Evolutionary conservation across 1,139 yeast genomes (phyloP).

Genomic region (Zygosaccharomyces sapae): DNA sequence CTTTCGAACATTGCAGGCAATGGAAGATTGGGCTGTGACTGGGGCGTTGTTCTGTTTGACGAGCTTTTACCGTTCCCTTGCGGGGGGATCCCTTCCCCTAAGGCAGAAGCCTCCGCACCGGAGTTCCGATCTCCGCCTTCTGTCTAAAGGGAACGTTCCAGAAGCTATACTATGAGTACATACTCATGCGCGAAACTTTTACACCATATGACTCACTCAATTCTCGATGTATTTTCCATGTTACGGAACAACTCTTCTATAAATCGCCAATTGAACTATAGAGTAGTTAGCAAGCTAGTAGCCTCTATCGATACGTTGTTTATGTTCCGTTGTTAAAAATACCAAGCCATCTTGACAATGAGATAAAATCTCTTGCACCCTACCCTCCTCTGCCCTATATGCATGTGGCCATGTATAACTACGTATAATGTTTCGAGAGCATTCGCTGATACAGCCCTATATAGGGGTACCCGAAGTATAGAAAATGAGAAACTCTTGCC

Average conservation of each 20-base stretch:
- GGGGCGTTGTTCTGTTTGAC: not conserved
- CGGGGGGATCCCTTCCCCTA: not conserved
- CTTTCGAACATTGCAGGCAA: not conserved
- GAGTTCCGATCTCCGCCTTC: too few relatives aligned
- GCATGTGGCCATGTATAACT: not conserved
- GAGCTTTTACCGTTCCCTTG: not conserved
- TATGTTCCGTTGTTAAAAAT: not conserved
- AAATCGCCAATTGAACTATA: too few relatives aligned
- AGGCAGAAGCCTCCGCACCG: too few relatives aligned
- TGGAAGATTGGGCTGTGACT: not conserved
- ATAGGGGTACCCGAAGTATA: not conserved
- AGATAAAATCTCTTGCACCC: too few relatives aligned
- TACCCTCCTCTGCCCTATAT: not conserved
- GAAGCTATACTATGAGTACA: not conserved
- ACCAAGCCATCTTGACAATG: not conserved
- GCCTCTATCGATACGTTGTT: too few relatives aligned
- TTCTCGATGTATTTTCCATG: not conserved
- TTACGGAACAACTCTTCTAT: too few relatives aligned
- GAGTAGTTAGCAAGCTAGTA: too few relatives aligned
- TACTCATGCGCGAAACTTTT: not conserved
- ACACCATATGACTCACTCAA: not conserved
- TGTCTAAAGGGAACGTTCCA: not conserved
- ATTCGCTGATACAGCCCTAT: not conserved
- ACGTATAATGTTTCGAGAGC: not conserved
- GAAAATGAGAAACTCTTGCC: not conserved